Conservation (phyloP, 345 rosid species). For the Citrus glauca region DNA sequence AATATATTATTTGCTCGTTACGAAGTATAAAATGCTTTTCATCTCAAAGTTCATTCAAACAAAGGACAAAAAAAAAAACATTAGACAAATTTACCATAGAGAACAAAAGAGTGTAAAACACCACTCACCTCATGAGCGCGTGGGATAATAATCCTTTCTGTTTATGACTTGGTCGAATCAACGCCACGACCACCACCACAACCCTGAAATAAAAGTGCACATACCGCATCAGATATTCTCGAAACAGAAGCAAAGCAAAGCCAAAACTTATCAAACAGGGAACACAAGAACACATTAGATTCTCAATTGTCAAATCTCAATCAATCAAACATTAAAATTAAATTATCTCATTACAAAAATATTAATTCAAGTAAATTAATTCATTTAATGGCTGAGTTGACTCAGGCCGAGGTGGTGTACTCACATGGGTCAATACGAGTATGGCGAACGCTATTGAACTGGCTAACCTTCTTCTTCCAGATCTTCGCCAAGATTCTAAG, state of each 20-base stretch:
- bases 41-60: not conserved
- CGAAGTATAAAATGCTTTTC: not conserved
- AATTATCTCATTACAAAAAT: not conserved
- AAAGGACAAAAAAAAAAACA: not conserved
- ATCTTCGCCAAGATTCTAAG: constrained; percentile 70
- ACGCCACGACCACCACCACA: constrained; percentile 10
- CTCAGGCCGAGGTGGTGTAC: constrained; percentile 75
- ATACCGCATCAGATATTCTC: not conserved
- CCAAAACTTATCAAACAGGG: not conserved
- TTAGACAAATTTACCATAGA: not conserved
- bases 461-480: constrained; percentile 82
- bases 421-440: constrained; percentile 58
- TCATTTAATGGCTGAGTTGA: constrained; percentile 77
- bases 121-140: constrained; percentile 13
- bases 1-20: not conserved
- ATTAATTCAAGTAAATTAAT: not conserved
- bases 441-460: constrained; percentile 72
- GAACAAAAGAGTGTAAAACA: not conserved
- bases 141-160: not conserved
- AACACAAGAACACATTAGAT: not conserved
- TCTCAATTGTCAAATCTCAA: not conserved
- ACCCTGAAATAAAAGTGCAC: not conserved
- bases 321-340: not conserved
- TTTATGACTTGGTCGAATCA: constrained; percentile 13
- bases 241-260: not conserved